Base-by-base conservation (phyloP, 345 rosid genomes). In the Boechera divaricarpa region DNA sequence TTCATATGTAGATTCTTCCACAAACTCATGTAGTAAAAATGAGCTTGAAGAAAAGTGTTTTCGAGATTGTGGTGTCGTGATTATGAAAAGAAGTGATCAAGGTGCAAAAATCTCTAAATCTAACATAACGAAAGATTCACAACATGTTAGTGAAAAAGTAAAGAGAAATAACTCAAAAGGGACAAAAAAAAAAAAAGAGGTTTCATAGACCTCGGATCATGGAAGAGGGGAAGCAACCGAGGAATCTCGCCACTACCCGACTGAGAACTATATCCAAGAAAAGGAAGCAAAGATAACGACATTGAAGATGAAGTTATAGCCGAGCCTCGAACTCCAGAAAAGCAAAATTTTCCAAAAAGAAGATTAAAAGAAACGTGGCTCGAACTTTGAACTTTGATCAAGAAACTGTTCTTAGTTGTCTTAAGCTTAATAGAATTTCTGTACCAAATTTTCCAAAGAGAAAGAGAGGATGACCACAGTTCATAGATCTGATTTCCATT, bases 141-240 rank as follows among this genome's bases (percentile, higher is more conserved):
- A 71, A 18, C 13, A 1, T 58, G 11, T 15, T 38, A 7, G 0
- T 6, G 77, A 21, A 18, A 60, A 21, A 29, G 24, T 5, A 47
- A 65, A 39, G 13, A 66, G 1, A 11, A 77, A 65, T 2, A 38
- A 29, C 4, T 13, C 72, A 21, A 39, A 48, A 11, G 16, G 1
- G 29, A 8, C 13, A 21, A 9, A 21, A 7, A n/a, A 77, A 32
- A 21, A 65, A 18, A 0, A 63, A 13, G 10, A 72, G 49, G 59
- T 72, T 21, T 11, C 15, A 58, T 24, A 51, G 73, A 52, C 81
- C 81, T 11, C 51, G 26, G 4, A 78, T 78, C 39, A 4, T 65
- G 73, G 81, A 71, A 31, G 73, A 49, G 0, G 73, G 77, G 0
- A 78, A 32, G 10, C 59, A 66, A 15, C 68, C 63, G 15, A 72